Evolutionary conservation across 176 grass and related monocot species (phyloP), one percentile per base, ranked within the genome.

Genomic region (Carex pumila): DNA sequence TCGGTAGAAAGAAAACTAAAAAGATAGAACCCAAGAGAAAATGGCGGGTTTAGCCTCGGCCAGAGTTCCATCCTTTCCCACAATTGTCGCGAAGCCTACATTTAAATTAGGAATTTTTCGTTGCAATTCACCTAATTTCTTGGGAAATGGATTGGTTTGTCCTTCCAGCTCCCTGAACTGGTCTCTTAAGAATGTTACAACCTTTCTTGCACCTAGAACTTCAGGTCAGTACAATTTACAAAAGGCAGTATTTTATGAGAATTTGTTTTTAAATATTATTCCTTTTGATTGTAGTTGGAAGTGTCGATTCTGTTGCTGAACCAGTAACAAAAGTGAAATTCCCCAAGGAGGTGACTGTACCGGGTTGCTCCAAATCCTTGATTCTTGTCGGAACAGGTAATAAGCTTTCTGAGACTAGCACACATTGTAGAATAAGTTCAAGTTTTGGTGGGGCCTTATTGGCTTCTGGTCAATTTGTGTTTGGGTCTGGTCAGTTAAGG

Each of bases 321-420:
- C 82, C 39, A 71, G 81, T 52, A 61, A 94, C 94, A 65, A 89
- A 93, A 74, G 91, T 97, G 73, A 92, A 87, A 77, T 97, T 97
- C 41, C 85, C 90, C 50, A 87, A 85, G 69, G 94, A 90, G 53
- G 25, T 92, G 73, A 85, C 49, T 13, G 88, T 92, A 87, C 88
- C 91, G 19, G 91, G 89, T 60, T 84, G 82, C 76, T 63, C 68
- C 10, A 83, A 85, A 41, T 80, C 88, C 56, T 79, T 97, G 45
- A 17, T 87, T 87, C 71, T 94, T 72, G 86, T 97, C 47, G 94
- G 94, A 50, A 90, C 88, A 94, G 91, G 94, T 97, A 89, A 18
- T 83, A 0, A 21, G 21, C 49, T 32, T 77, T 77, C 5, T 56
- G 47, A 32, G 21, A 2, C 32, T 31, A 25, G 6, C n/a, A 32